These are phyloP conservation scores for Gyromitra esculenta DNA, from an alignment of 2,329 filamentous ascomycete genomes.

Conservation along the genomic window DNA sequence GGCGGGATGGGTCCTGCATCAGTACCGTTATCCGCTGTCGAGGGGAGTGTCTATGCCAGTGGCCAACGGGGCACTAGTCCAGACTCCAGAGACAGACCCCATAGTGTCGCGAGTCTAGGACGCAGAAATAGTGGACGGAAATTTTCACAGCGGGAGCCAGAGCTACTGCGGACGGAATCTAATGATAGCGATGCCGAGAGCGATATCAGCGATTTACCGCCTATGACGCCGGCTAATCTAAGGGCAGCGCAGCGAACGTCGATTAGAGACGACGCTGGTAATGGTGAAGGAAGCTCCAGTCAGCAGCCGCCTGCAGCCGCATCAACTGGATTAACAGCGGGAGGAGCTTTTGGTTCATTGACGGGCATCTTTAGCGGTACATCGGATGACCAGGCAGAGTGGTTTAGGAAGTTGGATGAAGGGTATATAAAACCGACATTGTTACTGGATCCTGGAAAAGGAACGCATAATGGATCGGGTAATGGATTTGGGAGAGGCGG, in stretches of 20 bases:
- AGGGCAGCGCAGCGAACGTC: constrained; percentile 31
- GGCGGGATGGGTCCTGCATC: constrained; percentile 47
- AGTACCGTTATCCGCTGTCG: constrained; percentile 44
- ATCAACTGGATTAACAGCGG: constrained; percentile 36
- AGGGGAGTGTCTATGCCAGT: constrained; percentile 39
- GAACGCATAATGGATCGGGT: constrained; percentile 52
- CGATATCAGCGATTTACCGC: constrained; percentile 68
- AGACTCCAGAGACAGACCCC: constrained; percentile 30
- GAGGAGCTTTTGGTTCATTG: constrained; percentile 57
- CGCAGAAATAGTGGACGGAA: constrained; percentile 43
- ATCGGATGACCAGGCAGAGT: constrained; percentile 84
- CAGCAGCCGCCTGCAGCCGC: constrained; percentile 58
- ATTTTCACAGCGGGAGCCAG: constrained; percentile 20
- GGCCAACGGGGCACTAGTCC: constrained; percentile 47
- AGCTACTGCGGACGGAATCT: constrained; percentile 40
- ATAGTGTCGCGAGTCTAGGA: constrained; percentile 22
- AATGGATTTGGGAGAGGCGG: constrained; percentile 37
- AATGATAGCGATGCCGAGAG: constrained; percentile 61
- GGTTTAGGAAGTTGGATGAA: constrained; percentile 93
- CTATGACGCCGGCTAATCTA: constrained; percentile 54
- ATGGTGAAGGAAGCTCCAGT: constrained; percentile 60
- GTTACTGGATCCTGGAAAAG: constrained; percentile 74
- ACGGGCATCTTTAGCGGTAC: constrained; percentile 72
- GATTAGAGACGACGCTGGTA: constrained; percentile 16
- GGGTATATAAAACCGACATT: constrained; percentile 94